A percentile compares a stretch with the other conserved stretches of the same genome.
Evolutionary conservation across 2,329 filamentous ascomycete genomes (phyloP).

Genomic region (Diplodia scrobiculata): DNA sequence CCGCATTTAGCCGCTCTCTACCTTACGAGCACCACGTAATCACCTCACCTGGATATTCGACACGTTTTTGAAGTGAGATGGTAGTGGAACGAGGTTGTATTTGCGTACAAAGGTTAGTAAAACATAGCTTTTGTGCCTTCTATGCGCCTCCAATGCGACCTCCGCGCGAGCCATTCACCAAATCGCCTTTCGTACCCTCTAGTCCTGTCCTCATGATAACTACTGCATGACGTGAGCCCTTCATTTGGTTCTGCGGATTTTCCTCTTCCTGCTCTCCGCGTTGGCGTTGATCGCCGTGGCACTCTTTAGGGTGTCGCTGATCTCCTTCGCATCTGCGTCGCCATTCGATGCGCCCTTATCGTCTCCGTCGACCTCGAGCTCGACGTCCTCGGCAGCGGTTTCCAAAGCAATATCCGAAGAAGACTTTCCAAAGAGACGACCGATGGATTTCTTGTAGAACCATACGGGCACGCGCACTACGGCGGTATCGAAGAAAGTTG

Average conservation of each 20-base stretch:
- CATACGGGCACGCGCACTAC: slow-evolving; percentile 77
- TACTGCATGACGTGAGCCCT: not conserved
- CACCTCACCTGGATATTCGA: too few relatives aligned
- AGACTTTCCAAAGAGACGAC: slow-evolving; percentile 48
- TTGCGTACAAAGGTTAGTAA: not conserved
- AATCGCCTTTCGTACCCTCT: not conserved
- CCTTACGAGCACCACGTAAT: too few relatives aligned
- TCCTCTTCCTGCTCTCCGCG: slow-evolving; percentile 50
- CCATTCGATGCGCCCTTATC: not conserved
- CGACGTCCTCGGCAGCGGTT: slow-evolving; percentile 43
- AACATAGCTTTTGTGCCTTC: not conserved
- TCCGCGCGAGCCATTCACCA: not conserved
- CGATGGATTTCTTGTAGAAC: slow-evolving; percentile 60
- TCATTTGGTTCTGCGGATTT: slow-evolving; percentile 25
- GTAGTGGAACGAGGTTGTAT: not conserved
- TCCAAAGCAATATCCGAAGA: slow-evolving; percentile 36
- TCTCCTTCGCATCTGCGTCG: slow-evolving; percentile 29
- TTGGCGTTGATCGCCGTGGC: slow-evolving; percentile 51
- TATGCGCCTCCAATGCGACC: slow-evolving; percentile 9
- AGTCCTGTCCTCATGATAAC: not conserved
- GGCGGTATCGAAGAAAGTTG: slow-evolving; percentile 79
- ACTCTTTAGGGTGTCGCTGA: slow-evolving; percentile 43
- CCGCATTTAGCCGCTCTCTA: too few relatives aligned
- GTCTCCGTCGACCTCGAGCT: slow-evolving; percentile 41
- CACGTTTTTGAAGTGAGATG: too few relatives aligned